Evolutionary conservation across 2,329 filamentous ascomycete genomes (phyloP).

Genomic region (Xylariales sp.): DNA sequence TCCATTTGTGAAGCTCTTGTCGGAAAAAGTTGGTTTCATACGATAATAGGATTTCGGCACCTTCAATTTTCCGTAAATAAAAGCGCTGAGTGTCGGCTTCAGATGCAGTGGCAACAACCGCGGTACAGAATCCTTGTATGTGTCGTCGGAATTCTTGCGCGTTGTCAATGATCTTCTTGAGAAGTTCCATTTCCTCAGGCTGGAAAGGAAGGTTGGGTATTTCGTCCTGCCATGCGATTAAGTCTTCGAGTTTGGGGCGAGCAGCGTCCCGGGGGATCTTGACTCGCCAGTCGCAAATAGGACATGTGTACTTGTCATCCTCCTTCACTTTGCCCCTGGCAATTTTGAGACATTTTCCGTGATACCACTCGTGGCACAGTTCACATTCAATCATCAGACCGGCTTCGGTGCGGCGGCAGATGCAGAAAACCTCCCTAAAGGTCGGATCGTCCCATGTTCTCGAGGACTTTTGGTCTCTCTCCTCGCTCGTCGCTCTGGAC

Average conservation of each 20-base stretch:
- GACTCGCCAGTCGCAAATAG: conserved; percentile 96
- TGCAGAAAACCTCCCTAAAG: conserved; percentile 89
- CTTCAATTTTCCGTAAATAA: conserved; percentile 96
- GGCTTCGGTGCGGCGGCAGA: conserved; percentile 91
- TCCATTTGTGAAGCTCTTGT: conserved; percentile 95
- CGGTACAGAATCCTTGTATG: conserved; percentile 83
- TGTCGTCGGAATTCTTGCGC: conserved; percentile 87
- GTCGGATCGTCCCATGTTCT: conserved; percentile 71
- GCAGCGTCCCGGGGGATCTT: conserved; percentile 97
- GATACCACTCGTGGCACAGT: conserved; percentile 98
- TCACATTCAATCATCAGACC: conserved; percentile 99
- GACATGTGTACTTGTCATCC: conserved; percentile 97
- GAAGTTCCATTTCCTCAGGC: conserved; percentile 89
- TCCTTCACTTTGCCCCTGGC: conserved; percentile 98
- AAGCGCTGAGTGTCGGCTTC: conserved; percentile 93
- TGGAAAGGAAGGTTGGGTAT: conserved; percentile 87
- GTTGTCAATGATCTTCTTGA: conserved; percentile 87
- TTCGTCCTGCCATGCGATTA: conserved; percentile 86
- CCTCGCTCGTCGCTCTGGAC: conserved; percentile 79
- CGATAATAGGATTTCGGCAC: conserved; percentile 90
- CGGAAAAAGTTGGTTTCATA: conserved; percentile 98
- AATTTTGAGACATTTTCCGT: conserved; percentile 98
- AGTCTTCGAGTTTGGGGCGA: conserved; percentile 91
- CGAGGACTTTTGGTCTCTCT: conserved; percentile 54
- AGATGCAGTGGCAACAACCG: conserved; percentile 81